Base-by-base conservation (phyloP, 495 filamentous ascomycete species). In the Penicillium diatomitis region DNA sequence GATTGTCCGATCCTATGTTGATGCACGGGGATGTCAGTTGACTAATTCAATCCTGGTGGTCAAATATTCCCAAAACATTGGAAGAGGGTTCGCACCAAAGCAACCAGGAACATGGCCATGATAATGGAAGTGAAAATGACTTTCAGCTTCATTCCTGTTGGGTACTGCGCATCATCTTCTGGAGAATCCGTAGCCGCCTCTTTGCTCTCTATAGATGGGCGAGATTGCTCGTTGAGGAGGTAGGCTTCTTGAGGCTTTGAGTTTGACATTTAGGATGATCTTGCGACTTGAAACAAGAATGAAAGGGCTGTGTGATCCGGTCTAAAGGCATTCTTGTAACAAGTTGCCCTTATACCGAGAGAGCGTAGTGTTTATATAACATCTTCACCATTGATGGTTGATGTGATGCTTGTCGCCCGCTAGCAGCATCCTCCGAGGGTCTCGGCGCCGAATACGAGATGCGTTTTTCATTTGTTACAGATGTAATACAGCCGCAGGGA, bases 1-100 rank as follows among this genome's bases (percentile, higher is more conserved):
- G 55, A 87, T 87, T 20, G 81, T 78, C 58, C 77, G 74, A 62
- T 81, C 77, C 66, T 49, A 43, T 11, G 41, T 42, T 12, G 11
- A 43, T 11, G 8, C 3, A 3, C 12, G 8, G 10, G 6, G 27
- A 27, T 20, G 20, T 32, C 28, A 32, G 40, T 31, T 11, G 33
- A 5, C 27, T 30, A 4, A 34, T 39, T 9, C 12, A 31, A 20
- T 7, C 20, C 30, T 8, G 3, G 6, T 3, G 40, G 6, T 33
- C 6, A 32, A 20, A 20, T 20, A 20, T 20, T 2, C 20, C 20
- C 6, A 3, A 4, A 28, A 38, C 2, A 27, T 7, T 8, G 5
- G 20, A 7, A 29, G 3, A 10, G 28, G 11, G 40, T 6, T 30
- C 20, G 8, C 40, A 47, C 45, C 45, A 47, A 31, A 32, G 45